phyloP scores from a whole-genome alignment of 2,329 filamentous ascomycete species.

The Aureobasidium leucospermi region DNA sequence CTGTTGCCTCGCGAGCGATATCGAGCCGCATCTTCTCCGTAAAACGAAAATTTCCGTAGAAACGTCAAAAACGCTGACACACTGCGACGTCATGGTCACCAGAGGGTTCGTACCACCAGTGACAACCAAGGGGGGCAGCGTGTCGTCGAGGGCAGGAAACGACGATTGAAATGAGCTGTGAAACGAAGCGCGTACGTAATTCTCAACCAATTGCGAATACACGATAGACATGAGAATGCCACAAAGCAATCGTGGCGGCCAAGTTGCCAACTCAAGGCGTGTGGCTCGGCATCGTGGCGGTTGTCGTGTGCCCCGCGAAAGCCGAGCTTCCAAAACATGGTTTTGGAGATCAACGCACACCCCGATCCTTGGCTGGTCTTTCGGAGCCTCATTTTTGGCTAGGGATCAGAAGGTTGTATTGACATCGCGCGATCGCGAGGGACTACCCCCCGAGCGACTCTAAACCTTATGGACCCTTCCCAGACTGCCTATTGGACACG shows the following conservation, averaged over 20 bases:
- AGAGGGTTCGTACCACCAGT: neutral
- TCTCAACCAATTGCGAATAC: neutral
- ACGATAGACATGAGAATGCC: neutral
- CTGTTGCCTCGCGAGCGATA: neutral
- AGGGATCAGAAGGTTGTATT: slow-evolving; percentile 6
- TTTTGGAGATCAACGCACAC: neutral
- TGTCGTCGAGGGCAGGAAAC: neutral
- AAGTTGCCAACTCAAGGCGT: slow-evolving; percentile 4
- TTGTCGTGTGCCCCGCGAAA: neutral
- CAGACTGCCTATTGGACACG: neutral
- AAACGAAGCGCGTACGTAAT: slow-evolving; percentile 1
- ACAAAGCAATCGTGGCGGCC: slow-evolving; percentile 5
- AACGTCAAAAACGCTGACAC: slow-evolving; percentile 6
- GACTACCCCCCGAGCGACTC: neutral
- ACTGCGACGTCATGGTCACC: neutral
- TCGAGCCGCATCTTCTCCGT: neutral
- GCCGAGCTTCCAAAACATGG: slow-evolving; percentile 3
- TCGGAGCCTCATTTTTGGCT: neutral
- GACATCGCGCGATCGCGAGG: slow-evolving; percentile 8
- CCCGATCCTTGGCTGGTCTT: neutral
- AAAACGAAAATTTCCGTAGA: neutral
- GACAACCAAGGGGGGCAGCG: neutral
- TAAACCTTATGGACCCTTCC: neutral
- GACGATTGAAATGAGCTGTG: slow-evolving; percentile 2
- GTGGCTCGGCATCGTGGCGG: neutral